Evolutionary conservation across 257 asterid species (phyloP).

Genomic region (Rehmannia glutinosa): DNA sequence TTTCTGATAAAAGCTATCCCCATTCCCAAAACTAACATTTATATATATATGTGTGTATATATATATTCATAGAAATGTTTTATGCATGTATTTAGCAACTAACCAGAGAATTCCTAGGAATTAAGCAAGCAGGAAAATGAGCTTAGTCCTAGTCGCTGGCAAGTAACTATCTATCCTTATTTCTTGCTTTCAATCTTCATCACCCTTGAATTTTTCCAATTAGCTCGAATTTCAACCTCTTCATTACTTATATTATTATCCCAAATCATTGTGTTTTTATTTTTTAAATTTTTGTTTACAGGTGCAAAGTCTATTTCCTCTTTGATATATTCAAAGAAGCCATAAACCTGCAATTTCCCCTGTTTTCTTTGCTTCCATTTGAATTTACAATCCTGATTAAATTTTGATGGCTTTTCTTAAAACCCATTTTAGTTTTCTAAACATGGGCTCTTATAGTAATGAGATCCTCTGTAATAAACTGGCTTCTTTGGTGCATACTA

Average conservation of each 20-base stretch:
- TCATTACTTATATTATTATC: conserved; percentile 21
- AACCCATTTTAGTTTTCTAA: conserved; percentile 12
- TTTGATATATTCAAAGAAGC: conserved; percentile 47
- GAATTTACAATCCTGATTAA: conserved; percentile 7
- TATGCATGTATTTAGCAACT: conserved; percentile 7
- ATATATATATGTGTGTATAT: too few species aligned
- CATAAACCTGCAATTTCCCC: conserved; percentile 26
- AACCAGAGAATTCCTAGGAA: conserved; percentile 9
- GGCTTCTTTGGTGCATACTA: conserved; percentile 25
- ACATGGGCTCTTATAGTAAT: conserved; percentile 35
- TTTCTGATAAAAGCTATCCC: conserved; percentile 8
- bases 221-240: conserved; percentile 65
- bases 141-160: conserved; percentile 39
- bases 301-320: conserved; percentile 47
- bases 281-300: conserved; percentile 10
- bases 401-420: conserved; percentile 23
- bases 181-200: conserved; percentile 40
- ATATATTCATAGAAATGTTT: too few species aligned
- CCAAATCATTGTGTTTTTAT: conserved; percentile 10
- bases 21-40: too few species aligned
- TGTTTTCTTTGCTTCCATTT: conserved; percentile 30
- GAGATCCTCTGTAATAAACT: conserved; percentile 35
- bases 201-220: conserved; percentile 31
- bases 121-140: not conserved
- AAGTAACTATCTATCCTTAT: conserved; percentile 37